These are phyloP conservation scores for Trametes maxima DNA, from an alignment of 768 basidiomycete species.

Conservation along the genomic window DNA sequence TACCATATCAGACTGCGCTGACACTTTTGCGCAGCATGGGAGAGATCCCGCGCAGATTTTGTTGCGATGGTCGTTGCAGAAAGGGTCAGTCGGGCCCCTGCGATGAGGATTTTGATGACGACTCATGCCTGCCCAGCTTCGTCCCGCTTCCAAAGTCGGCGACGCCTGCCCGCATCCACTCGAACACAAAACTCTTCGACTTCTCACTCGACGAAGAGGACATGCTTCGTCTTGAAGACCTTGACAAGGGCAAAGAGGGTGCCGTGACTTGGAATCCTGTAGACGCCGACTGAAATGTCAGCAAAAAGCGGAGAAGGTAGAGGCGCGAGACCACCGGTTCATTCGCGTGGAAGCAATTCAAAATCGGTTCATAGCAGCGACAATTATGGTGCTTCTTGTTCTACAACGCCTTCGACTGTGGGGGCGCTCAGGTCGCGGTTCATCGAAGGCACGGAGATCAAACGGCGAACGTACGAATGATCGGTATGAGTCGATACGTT, in stretches of 20 bases:
- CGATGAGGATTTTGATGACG: not conserved
- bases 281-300: conserved; percentile 24
- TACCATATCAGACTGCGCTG: not conserved
- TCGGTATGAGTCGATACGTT: too few species aligned
- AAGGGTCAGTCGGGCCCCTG: conserved; percentile 49
- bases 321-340: too few species aligned
- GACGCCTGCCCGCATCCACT: conserved; percentile 42
- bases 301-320: not conserved
- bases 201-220: conserved; percentile 47
- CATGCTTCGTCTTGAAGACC: conserved; percentile 44
- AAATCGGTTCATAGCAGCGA: not conserved
- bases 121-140: conserved; percentile 34
- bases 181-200: conserved; percentile 49
- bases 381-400: not conserved
- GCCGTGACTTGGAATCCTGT: conserved; percentile 54
- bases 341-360: not conserved
- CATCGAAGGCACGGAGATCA: not conserved
- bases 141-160: conserved; percentile 54
- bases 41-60: conserved; percentile 78
- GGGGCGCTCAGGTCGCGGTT: not conserved
- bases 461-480: not conserved
- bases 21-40: conserved; percentile 34
- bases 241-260: conserved; percentile 49
- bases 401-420: not conserved
- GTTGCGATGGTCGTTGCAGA: conserved; percentile 89